Conservation (phyloP, 1,284 basidiomycete species). For the Peniophora sp. region DNA sequence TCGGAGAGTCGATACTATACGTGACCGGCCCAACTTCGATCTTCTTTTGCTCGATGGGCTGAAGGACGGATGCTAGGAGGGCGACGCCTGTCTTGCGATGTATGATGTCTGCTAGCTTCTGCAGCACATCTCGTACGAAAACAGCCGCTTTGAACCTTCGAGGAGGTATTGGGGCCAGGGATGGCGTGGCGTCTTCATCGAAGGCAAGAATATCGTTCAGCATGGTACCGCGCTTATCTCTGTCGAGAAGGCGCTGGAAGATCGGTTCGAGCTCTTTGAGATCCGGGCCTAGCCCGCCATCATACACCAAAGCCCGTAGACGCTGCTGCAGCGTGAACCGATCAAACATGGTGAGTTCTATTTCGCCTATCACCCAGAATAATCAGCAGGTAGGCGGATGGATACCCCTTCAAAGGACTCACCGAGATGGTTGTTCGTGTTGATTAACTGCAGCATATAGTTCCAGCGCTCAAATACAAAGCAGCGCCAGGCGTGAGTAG, state of each 20-base stretch:
- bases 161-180: no score
- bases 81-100: no score
- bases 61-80: background rate
- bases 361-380: background rate
- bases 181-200: background rate
- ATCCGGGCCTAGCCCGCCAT: background rate
- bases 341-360: constrained; percentile 3
- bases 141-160: background rate
- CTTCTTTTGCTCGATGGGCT: background rate
- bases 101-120: background rate
- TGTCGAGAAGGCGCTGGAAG: background rate
- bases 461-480: constrained; percentile 30
- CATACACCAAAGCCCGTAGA: background rate
- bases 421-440: constrained; percentile 24
- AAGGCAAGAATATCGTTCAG: constrained; percentile 2
- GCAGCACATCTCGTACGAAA: background rate
- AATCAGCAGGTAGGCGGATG: background rate
- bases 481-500: constrained; percentile 27
- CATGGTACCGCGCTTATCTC: constrained; percentile 1
- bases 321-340: constrained; percentile 1
- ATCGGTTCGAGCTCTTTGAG: background rate
- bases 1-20: background rate
- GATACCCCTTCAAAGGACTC: constrained; percentile 3
- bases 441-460: constrained; percentile 20
- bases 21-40: background rate